Evolutionary conservation across 2,329 filamentous ascomycete genomes (phyloP).

Genomic region (Plectosphaerella sp.): DNA sequence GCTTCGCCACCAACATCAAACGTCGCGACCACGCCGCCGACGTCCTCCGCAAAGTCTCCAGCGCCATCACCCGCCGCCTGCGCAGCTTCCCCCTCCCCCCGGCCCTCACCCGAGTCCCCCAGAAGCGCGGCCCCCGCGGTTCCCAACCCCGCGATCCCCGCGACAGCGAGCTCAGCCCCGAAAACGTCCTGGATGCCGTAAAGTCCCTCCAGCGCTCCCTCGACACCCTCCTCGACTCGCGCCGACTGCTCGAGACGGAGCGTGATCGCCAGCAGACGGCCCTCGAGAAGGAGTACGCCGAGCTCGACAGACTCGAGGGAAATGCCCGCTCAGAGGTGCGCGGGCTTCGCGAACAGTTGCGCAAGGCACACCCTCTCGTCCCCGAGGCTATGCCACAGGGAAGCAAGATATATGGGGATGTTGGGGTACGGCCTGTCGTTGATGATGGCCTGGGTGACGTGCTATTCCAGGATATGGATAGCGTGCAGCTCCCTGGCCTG

Average conservation of each 20-base stretch:
- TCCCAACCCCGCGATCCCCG: constrained; percentile 20
- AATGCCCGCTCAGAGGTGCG: constrained; percentile 52
- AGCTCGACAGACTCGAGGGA: constrained; percentile 44
- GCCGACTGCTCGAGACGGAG: constrained; percentile 56
- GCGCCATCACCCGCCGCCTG: constrained; percentile 54
- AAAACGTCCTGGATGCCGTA: constrained; percentile 58
- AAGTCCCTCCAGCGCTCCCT: constrained; percentile 52
- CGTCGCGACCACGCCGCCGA: constrained; percentile 49
- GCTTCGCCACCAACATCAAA: constrained; percentile 42
- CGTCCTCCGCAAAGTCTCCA: constrained; percentile 50
- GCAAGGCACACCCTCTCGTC: constrained; percentile 46
- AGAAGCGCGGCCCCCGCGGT: constrained; percentile 15
- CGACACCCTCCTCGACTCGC: constrained; percentile 57
- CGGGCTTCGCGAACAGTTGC: constrained; percentile 43
- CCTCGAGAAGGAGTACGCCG: constrained; percentile 51
- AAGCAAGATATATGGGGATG: not conserved
- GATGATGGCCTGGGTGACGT: not conserved
- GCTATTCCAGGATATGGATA: constrained; percentile 26
- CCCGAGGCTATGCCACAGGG: constrained; percentile 23
- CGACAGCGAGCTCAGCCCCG: constrained; percentile 60
- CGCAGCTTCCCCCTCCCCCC: constrained; percentile 65
- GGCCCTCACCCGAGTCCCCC: constrained; percentile 19
- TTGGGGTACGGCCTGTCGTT: not conserved
- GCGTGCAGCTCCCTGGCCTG: constrained; percentile 39
- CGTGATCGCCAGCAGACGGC: constrained; percentile 50